Conservation (phyloP, 2,329 filamentous ascomycete genomes). For the Pseudogymnoascus sp. region DNA sequence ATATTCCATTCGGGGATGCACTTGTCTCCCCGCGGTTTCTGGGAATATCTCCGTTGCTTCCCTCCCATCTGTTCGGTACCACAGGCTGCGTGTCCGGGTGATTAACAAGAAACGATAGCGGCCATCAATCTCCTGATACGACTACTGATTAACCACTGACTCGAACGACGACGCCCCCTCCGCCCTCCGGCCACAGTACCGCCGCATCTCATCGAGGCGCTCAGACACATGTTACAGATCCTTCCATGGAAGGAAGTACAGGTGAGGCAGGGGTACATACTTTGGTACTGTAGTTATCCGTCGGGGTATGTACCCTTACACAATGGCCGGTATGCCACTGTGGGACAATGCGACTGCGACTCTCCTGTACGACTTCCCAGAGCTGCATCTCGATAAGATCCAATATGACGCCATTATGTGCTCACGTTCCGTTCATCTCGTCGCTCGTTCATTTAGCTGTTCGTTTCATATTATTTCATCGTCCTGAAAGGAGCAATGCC, state of each 20-base stretch:
- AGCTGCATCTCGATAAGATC: slow-evolving; percentile 1
- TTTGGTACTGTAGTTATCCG: not conserved
- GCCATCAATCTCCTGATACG: not conserved
- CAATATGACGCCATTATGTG: slow-evolving; percentile 3
- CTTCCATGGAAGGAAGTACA: not conserved
- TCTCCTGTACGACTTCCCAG: not conserved
- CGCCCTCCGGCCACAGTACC: not conserved
- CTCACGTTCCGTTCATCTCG: slow-evolving; percentile 1
- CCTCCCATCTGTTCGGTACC: not conserved
- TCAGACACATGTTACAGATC: slow-evolving; percentile 1
- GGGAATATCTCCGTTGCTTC: not conserved
- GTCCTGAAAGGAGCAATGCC: not conserved
- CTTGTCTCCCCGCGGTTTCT: not conserved
- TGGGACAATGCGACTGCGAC: not conserved
- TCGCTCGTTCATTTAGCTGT: not conserved
- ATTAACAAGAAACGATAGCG: not conserved
- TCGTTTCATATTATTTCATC: not conserved
- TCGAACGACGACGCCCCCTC: not conserved
- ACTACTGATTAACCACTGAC: not conserved
- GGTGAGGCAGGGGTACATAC: not conserved
- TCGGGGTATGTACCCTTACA: not conserved
- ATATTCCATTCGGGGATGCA: not conserved
- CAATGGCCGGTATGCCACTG: not conserved
- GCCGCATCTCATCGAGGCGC: not conserved
- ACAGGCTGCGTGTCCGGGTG: not conserved